Percentiles rank a stretch among this genome's conserved stretches.
Evolutionary conservation across 2,329 filamentous ascomycete species (phyloP).

Genomic region (Nannizziopsis arthrosporioides): DNA sequence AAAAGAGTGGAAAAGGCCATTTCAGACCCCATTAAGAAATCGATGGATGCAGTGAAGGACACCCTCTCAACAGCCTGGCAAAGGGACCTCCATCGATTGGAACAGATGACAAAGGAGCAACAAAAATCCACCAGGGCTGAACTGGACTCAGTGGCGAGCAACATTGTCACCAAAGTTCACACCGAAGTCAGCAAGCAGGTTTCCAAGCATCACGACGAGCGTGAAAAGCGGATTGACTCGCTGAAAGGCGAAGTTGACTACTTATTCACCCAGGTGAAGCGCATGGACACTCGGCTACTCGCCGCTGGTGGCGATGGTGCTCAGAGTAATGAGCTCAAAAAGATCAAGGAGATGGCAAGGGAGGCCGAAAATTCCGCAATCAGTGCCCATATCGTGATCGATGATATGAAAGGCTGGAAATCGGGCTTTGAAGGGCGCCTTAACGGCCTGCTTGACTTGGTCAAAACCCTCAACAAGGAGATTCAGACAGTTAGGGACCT

Average conservation of each 20-base stretch:
- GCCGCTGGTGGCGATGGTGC: background rate
- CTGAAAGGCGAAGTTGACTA: conserved; percentile 1
- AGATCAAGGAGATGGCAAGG: conserved; percentile 7
- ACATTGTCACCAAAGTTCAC: background rate
- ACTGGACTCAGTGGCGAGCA: background rate
- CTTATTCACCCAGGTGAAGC: conserved; percentile 1
- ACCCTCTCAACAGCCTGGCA: conserved; percentile 5
- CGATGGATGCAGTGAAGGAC: background rate
- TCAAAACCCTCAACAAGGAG: background rate
- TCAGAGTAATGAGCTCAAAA: background rate
- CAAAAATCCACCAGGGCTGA: background rate
- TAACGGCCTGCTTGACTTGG: background rate
- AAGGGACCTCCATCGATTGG: background rate
- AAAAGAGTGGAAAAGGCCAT: background rate
- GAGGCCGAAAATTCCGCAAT: conserved; percentile 6
- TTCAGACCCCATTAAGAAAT: background rate
- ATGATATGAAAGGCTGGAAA: background rate
- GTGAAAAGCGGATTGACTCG: background rate
- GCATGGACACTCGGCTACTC: conserved; percentile 1
- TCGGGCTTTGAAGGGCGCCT: background rate
- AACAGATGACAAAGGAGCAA: background rate
- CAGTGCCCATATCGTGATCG: background rate
- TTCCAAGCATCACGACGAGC: background rate
- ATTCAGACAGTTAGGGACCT: background rate
- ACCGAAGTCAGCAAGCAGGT: background rate